Conservation (phyloP, 495 filamentous ascomycete species). For the Daldinia grandis region DNA sequence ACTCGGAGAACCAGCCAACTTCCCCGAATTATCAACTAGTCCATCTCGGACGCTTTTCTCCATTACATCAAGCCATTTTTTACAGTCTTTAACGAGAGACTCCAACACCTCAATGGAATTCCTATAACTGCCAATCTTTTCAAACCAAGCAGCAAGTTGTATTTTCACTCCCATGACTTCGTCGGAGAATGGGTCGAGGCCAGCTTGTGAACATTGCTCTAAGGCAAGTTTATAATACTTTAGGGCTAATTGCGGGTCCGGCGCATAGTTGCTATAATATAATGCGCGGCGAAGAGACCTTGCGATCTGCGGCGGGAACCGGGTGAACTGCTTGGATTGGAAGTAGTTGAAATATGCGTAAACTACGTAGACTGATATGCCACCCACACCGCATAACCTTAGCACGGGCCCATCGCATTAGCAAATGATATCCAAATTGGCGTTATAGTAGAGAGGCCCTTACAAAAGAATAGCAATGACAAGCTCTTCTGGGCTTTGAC, state of each 20-base stretch:
- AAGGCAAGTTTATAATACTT: conserved; percentile 84
- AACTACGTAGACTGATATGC: conserved; percentile 61
- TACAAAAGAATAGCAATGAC: conserved; percentile 48
- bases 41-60: conserved; percentile 63
- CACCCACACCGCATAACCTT: conserved; percentile 59
- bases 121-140: conserved; percentile 71
- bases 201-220: conserved; percentile 69
- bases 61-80: conserved; percentile 67
- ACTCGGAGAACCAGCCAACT: conserved; percentile 29
- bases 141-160: conserved; percentile 77
- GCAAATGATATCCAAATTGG: not conserved
- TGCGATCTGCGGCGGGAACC: conserved; percentile 82
- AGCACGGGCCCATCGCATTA: conserved; percentile 23
- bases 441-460: not conserved
- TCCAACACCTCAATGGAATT: conserved; percentile 79
- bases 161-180: conserved; percentile 91
- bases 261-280: conserved; percentile 80
- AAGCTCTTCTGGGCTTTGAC: conserved; percentile 53
- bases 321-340: conserved; percentile 61
- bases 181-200: conserved; percentile 86
- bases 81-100: conserved; percentile 66
- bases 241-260: conserved; percentile 76
- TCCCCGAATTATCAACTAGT: conserved; percentile 46
- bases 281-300: conserved; percentile 83
- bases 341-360: conserved; percentile 77